These are phyloP conservation scores for Tolypocladium guangdongense DNA, from an alignment of 2,329 filamentous ascomycete species.

Conservation along the genomic window DNA sequence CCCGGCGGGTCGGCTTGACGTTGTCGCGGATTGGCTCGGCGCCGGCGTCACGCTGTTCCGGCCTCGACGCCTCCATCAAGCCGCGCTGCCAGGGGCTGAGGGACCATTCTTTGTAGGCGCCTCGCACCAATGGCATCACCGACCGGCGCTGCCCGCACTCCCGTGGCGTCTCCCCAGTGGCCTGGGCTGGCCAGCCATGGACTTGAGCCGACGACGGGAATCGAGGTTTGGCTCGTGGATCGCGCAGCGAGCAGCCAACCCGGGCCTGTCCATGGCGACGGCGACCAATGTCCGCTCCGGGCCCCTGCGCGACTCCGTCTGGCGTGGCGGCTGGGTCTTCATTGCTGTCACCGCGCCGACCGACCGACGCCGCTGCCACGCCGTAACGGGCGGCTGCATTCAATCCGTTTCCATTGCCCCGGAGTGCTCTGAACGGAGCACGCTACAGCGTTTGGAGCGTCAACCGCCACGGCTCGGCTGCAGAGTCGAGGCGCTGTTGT, in stretches of 20 bases:
- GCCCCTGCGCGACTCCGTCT: neutral
- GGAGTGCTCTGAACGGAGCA: neutral
- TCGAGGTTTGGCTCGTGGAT: conserved; percentile 20
- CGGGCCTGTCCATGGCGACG: neutral
- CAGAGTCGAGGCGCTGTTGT: neutral
- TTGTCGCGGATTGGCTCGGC: conserved; percentile 2
- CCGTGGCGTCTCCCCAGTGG: neutral
- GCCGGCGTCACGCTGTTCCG: conserved; percentile 1
- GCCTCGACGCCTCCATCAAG: neutral
- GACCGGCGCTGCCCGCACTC: neutral
- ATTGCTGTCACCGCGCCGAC: neutral
- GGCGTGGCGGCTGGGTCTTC: neutral
- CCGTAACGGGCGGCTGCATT: neutral
- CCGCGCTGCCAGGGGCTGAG: too few species aligned
- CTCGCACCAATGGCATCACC: conserved; percentile 6
- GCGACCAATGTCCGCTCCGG: neutral
- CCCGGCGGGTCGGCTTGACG: neutral
- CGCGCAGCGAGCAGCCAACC: neutral
- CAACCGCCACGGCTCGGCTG: neutral
- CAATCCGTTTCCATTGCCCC: neutral
- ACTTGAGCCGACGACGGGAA: conserved; percentile 11
- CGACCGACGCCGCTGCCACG: neutral
- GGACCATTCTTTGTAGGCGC: neutral
- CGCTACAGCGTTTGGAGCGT: neutral
- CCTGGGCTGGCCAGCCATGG: conserved; percentile 10